A percentile compares a stretch with the other conserved stretches of the same genome.
phyloP scores from a whole-genome alignment of 768 basidiomycete genomes.

The Kwoniella mangroviensis region DNA sequence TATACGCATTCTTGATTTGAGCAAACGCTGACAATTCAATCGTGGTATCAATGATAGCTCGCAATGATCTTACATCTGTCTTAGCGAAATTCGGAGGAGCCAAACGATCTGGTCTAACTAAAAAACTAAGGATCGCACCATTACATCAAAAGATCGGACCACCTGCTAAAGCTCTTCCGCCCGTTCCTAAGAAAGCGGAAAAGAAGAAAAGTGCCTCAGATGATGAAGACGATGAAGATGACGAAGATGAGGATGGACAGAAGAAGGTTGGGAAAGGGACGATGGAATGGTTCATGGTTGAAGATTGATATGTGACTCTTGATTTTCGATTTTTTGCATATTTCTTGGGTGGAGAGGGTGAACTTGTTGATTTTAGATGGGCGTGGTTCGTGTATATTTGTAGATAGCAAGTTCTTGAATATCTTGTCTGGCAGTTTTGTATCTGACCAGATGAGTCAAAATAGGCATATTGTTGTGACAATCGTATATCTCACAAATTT shows the following conservation, averaged over 20 bases:
- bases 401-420: too few species aligned
- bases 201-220: constrained; percentile 47
- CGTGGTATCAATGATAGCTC: constrained; percentile 30
- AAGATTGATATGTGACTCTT: constrained; percentile 27
- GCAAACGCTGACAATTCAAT: too few species aligned
- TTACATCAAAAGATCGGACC: constrained; percentile 52
- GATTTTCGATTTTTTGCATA: too few species aligned
- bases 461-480: too few species aligned
- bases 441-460: too few species aligned
- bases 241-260: constrained; percentile 33
- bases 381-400: too few species aligned
- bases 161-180: constrained; percentile 48
- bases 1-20: too few species aligned
- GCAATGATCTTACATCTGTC: constrained; percentile 39
- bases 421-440: too few species aligned
- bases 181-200: constrained; percentile 44
- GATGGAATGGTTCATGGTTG: constrained; percentile 52
- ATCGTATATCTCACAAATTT: too few species aligned
- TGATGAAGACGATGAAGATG: constrained; percentile 44
- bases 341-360: too few species aligned
- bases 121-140: constrained; percentile 36
- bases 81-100: constrained; percentile 45
- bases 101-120: constrained; percentile 44
- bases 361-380: too few species aligned
- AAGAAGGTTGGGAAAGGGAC: constrained; percentile 24